phyloP scores from a whole-genome alignment of 495 filamentous ascomycete species.

The Venustampulla echinocandica region DNA sequence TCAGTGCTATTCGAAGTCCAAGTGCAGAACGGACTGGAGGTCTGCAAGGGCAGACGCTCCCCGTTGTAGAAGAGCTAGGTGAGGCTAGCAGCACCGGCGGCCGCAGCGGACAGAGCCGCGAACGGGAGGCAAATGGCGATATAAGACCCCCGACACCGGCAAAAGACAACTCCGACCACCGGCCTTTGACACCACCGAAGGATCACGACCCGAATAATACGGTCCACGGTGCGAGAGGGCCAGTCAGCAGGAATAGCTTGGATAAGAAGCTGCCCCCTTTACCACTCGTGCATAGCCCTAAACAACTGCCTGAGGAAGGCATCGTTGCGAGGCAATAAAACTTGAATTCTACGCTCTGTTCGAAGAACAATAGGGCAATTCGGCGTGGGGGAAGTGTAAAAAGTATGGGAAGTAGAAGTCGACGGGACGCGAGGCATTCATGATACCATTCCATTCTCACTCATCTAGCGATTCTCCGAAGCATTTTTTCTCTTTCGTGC shows the following conservation, averaged over 20 bases:
- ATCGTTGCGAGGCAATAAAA: too few relatives aligned
- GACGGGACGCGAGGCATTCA: conserved; percentile 9
- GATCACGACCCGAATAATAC: conserved; percentile 13
- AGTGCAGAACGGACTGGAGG: conserved; percentile 44
- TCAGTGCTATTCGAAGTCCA: conserved; percentile 42
- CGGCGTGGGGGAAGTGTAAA: not conserved
- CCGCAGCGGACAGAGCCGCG: conserved; percentile 16
- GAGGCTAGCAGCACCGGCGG: conserved; percentile 56
- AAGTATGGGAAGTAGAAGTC: not conserved
- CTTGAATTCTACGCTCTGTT: too few relatives aligned
- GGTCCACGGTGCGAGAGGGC: not conserved
- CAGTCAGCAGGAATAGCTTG: conserved; percentile 19
- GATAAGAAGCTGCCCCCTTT: conserved; percentile 22
- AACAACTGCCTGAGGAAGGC: conserved; percentile 2
- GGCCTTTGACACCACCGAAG: conserved; percentile 21
- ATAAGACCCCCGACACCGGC: conserved; percentile 13
- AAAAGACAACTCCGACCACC: conserved; percentile 12
- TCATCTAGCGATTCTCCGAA: conserved; percentile 12
- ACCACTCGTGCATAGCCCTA: conserved; percentile 10
- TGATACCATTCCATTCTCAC: conserved; percentile 21
- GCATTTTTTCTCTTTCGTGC: conserved; percentile 1
- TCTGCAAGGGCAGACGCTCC: conserved; percentile 59
- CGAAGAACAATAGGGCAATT: not conserved
- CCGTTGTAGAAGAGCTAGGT: conserved; percentile 84
- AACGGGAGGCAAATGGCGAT: conserved; percentile 12